Evolutionary conservation across 768 basidiomycete species (phyloP), one percentile per base, ranked within the genome.

Genomic region (Boletus sensibilis): DNA sequence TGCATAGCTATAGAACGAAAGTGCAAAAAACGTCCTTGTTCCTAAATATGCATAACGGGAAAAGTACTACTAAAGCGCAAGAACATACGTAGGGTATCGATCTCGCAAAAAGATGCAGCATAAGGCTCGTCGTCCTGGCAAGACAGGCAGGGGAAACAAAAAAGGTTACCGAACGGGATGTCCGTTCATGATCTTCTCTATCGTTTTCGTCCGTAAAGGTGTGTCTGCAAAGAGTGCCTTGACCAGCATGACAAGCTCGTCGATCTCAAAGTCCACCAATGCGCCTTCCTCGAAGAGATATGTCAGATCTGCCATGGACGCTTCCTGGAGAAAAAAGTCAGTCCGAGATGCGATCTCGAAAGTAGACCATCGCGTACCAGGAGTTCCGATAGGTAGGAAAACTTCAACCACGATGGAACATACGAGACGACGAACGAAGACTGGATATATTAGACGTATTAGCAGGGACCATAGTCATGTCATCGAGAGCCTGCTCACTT

Each of bases 391-490:
- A 97, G 79, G 71, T 98, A 98, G 20, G 90, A 93, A 71, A 92
- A 96, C 71, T 96, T 96, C 63, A 97, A 78, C 95, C 95, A 98
- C 13, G 84, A 87, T 2, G 92, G 89, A n/a, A 95, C 91, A 60
- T 92, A 92, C 0, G 84, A 85, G 1, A 88, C 88, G 8, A 92
- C 85, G 46, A 89, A 85, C 0, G 91, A 88, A 20, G 87, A 79
- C 82, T 89, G 60, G 29, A 41, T 42, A 43, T n/a, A 18, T 9
- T 18, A 34, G 29, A 45, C 9, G 23, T 20, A 52, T 60, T 33
- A 60, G 46, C 10, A n/a, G 18, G 21, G 13, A 44, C 43, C 29
- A 34, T 49, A 20, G 40, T 29, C 20, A 21, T 16, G 34, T 42
- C 47, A 33, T 14, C 31, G 38, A 33, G 37, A 34, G 53, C 23